Conservation (phyloP, 2,329 filamentous ascomycete genomes). For the Arachnopeziza araneosa region DNA sequence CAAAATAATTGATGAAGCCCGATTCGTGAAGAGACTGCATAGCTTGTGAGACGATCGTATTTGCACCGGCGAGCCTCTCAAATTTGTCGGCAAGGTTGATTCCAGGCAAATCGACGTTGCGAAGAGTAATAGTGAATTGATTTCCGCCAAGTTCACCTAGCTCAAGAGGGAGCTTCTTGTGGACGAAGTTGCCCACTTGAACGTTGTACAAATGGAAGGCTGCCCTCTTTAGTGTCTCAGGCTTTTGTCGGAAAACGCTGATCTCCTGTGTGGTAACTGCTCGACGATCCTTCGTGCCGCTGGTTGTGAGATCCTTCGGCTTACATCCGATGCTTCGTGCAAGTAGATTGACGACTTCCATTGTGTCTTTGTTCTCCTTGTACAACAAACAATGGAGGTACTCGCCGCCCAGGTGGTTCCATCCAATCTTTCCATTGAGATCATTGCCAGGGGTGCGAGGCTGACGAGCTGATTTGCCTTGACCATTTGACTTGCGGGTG, state of each 20-base stretch:
- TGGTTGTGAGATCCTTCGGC: constrained; percentile 58
- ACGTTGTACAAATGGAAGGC: constrained; percentile 56
- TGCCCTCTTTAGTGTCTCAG: constrained; percentile 58
- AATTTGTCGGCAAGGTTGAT: constrained; percentile 43
- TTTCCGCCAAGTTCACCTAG: constrained; percentile 85
- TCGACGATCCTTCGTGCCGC: constrained; percentile 67
- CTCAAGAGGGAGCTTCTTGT: constrained; percentile 64
- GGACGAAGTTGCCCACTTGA: constrained; percentile 74
- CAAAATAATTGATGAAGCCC: constrained; percentile 97
- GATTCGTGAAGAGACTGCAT: constrained; percentile 62
- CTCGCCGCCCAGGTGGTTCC: constrained; percentile 62
- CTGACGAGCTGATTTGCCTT: constrained; percentile 5
- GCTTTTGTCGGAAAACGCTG: constrained; percentile 53
- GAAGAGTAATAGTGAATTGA: constrained; percentile 86
- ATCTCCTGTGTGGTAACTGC: constrained; percentile 64
- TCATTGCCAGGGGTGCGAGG: constrained; percentile 8
- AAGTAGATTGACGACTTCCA: constrained; percentile 63
- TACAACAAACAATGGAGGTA: constrained; percentile 70
- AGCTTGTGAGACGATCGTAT: constrained; percentile 49
- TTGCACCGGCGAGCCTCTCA: constrained; percentile 38
- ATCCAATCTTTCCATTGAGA: constrained; percentile 42
- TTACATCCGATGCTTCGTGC: constrained; percentile 53
- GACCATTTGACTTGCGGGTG: constrained; percentile 8
- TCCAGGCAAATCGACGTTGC: constrained; percentile 65
- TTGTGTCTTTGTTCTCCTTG: constrained; percentile 75